Evolutionary conservation across 2,329 filamentous ascomycete species (phyloP).

Genomic region (Fusarium sp.): DNA sequence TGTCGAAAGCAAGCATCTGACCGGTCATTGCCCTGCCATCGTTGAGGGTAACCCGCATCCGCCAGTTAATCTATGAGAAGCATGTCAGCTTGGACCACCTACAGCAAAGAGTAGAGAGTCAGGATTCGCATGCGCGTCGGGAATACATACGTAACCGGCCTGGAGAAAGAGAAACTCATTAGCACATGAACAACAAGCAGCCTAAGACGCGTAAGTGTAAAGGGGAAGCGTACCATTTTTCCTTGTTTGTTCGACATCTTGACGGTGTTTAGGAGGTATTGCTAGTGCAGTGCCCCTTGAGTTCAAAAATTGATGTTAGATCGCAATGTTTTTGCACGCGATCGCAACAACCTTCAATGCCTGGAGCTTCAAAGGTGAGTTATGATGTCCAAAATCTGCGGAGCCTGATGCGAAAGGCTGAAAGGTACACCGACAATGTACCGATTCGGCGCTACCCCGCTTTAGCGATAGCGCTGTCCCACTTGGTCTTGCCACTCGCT

Average conservation of each 20-base stretch:
- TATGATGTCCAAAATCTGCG: constrained; percentile 57
- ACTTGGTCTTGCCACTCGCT: constrained; percentile 41
- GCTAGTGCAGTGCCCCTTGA: constrained; percentile 46
- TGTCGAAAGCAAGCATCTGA: constrained; percentile 98
- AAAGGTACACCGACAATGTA: constrained; percentile 49
- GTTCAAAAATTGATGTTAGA: constrained; percentile 56
- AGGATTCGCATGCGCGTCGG: constrained; percentile 15
- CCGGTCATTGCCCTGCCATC: constrained; percentile 97
- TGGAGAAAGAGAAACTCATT: constrained; percentile 62
- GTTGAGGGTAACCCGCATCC: constrained; percentile 95
- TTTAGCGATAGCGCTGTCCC: constrained; percentile 18
- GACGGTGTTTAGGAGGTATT: constrained; percentile 41
- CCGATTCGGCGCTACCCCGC: constrained; percentile 41
- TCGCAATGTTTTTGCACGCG: constrained; percentile 52
- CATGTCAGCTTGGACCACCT: constrained; percentile 21
- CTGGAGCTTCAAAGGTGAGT: constrained; percentile 55
- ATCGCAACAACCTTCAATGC: constrained; percentile 53
- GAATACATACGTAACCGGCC: constrained; percentile 74
- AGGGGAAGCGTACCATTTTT: constrained; percentile 85
- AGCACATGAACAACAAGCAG: constrained; percentile 63
- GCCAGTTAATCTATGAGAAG: constrained; percentile 87
- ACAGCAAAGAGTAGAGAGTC: neutral
- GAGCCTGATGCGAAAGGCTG: constrained; percentile 56
- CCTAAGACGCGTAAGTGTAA: constrained; percentile 36
- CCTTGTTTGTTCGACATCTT: constrained; percentile 81